These are phyloP conservation scores for Herpotrichia juniperi DNA, from an alignment of 2,329 filamentous ascomycete genomes.

Conservation along the genomic window DNA sequence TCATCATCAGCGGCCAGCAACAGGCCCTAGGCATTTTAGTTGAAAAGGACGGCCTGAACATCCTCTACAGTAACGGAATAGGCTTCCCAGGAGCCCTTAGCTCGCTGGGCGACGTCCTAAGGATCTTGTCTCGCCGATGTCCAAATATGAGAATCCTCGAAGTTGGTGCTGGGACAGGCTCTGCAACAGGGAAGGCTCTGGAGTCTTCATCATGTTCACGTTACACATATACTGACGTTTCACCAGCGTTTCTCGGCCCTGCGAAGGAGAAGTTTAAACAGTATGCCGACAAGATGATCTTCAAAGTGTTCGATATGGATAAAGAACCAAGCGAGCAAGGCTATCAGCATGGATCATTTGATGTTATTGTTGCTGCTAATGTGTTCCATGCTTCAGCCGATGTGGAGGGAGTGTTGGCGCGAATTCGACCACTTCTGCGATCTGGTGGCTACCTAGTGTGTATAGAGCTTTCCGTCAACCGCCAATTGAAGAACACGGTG, in stretches of 20 bases:
- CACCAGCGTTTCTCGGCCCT: slow-evolving; percentile 9
- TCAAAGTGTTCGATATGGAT: slow-evolving; percentile 11
- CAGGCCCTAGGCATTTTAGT: not conserved
- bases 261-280: slow-evolving; percentile 11
- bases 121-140: not conserved
- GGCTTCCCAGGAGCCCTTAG: not conserved
- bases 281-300: slow-evolving; percentile 5
- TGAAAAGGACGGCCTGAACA: slow-evolving; percentile 5
- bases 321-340: slow-evolving; percentile 24
- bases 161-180: slow-evolving; percentile 26
- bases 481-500: not conserved
- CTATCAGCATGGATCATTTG: slow-evolving; percentile 36
- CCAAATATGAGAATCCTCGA: slow-evolving; percentile 33
- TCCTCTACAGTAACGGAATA: slow-evolving; percentile 6
- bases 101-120: not conserved
- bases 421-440: slow-evolving; percentile 10
- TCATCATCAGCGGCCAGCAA: not conserved
- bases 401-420: slow-evolving; percentile 11
- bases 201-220: not conserved
- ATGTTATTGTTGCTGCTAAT: slow-evolving; percentile 15
- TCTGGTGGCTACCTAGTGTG: slow-evolving; percentile 5
- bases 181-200: slow-evolving; percentile 6
- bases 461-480: slow-evolving; percentile 15
- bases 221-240: slow-evolving; percentile 21
- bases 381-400: slow-evolving; percentile 15